phyloP scores from a whole-genome alignment of 2,329 filamentous ascomycete genomes.

The Dichotomopilus funicola region DNA sequence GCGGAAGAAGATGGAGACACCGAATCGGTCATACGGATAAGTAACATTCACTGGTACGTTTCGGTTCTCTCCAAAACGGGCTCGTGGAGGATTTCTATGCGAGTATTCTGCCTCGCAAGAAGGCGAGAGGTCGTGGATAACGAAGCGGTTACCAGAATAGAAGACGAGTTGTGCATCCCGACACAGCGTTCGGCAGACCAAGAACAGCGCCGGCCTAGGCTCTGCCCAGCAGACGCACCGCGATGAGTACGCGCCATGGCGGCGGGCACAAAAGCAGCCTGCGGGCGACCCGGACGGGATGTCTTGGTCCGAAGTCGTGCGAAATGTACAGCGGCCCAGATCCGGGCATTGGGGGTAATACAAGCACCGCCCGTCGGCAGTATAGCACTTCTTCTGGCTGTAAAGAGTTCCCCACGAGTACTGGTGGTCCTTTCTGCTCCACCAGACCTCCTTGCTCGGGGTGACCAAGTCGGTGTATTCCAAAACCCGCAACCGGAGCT shows the following conservation, averaged over 20 bases:
- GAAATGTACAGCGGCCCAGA: background rate
- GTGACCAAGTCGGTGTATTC: conserved; percentile 2
- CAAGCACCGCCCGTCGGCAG: no score
- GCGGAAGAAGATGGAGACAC: conserved; percentile 6
- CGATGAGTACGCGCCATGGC: conserved; percentile 5
- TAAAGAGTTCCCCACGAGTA: no score
- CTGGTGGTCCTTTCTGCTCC: background rate
- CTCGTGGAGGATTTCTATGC: no score
- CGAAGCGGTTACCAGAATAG: conserved; percentile 11
- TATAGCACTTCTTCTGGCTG: no score
- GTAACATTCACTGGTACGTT: background rate
- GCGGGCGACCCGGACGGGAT: no score
- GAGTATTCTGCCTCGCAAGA: background rate
- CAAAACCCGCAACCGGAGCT: background rate
- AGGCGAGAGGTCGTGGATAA: conserved; percentile 3
- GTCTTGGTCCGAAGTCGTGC: background rate
- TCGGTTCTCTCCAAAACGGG: background rate
- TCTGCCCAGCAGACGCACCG: conserved; percentile 3
- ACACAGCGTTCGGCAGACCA: background rate
- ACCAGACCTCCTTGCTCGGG: background rate
- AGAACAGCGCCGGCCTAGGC: background rate
- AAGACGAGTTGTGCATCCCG: conserved; percentile 9
- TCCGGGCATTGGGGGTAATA: no score
- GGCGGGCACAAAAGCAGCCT: conserved; percentile 3
- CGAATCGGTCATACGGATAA: conserved; percentile 4